A percentile compares a stretch with the other conserved stretches of the same genome.
Conservation (phyloP, 2,329 filamentous ascomycete species). For the Nigrospora oryzae region DNA sequence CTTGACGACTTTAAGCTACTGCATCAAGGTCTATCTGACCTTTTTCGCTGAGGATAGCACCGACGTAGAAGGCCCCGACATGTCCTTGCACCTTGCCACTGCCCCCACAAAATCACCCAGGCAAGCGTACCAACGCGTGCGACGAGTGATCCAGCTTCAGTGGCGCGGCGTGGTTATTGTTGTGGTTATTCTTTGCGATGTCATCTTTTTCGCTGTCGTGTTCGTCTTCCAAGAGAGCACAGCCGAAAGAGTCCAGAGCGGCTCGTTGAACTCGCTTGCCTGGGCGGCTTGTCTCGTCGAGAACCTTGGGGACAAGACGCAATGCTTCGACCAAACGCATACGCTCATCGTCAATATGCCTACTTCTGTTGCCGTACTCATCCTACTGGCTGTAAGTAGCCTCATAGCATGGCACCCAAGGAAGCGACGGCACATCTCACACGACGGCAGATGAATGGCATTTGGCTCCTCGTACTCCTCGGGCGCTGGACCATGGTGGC, state of each 20-base stretch:
- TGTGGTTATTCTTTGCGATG: slow-evolving; percentile 79
- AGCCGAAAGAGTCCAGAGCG: slow-evolving; percentile 47
- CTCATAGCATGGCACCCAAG: not conserved
- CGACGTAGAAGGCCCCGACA: slow-evolving; percentile 61
- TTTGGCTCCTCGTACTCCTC: slow-evolving; percentile 78
- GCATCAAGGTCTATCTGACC: slow-evolving; percentile 87
- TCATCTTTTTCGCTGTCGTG: slow-evolving; percentile 87
- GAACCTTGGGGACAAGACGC: slow-evolving; percentile 49
- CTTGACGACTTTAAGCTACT: slow-evolving; percentile 68
- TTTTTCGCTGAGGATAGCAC: slow-evolving; percentile 67
- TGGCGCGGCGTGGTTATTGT: slow-evolving; percentile 92
- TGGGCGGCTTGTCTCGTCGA: slow-evolving; percentile 66
- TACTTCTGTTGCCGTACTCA: slow-evolving; percentile 70
- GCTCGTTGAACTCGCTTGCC: slow-evolving; percentile 41
- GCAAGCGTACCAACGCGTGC: slow-evolving; percentile 79
- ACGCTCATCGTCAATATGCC: slow-evolving; percentile 63
- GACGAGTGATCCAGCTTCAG: slow-evolving; percentile 80
- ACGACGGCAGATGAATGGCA: slow-evolving; percentile 58
- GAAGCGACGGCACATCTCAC: slow-evolving; percentile 13
- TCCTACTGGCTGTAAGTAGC: slow-evolving; percentile 66
- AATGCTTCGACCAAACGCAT: slow-evolving; percentile 55
- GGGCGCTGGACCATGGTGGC: slow-evolving; percentile 73
- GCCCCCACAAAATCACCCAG: slow-evolving; percentile 73
- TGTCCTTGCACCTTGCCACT: slow-evolving; percentile 36
- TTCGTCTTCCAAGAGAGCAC: slow-evolving; percentile 83